Percentiles rank a stretch among this genome's conserved stretches.
Conservation (phyloP, 306 rosid species). For the Vigna reflexopilosa region DNA sequence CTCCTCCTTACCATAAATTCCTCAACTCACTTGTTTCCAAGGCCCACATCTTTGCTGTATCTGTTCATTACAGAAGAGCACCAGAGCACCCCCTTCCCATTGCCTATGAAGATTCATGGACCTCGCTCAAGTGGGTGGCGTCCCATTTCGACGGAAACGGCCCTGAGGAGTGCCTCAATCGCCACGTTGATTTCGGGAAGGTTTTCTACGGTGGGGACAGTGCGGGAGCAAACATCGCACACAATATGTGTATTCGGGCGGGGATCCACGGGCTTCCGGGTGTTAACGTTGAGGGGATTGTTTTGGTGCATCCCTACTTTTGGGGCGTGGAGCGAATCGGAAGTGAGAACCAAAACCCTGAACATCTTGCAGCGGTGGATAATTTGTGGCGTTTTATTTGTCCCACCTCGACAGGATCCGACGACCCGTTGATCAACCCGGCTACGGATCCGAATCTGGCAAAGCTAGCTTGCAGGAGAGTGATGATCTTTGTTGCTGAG, state of each 20-base stretch:
- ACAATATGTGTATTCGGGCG: constrained; percentile 57
- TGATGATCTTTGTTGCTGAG: constrained; percentile 73
- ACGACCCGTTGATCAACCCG: constrained; percentile 72
- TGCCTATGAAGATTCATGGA: constrained; percentile 73
- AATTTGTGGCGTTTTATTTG: constrained; percentile 58
- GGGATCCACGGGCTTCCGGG: constrained; percentile 55
- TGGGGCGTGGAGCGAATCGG: constrained; percentile 50
- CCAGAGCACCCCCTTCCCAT: constrained; percentile 75
- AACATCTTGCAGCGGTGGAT: neutral
- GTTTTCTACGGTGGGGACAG: constrained; percentile 73
- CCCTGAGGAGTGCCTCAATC: constrained; percentile 65
- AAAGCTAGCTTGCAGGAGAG: constrained; percentile 52
- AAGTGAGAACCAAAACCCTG: neutral
- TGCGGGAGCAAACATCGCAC: constrained; percentile 72
- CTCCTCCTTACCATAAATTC: constrained; percentile 58
- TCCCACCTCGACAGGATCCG: constrained; percentile 55
- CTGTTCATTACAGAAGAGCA: constrained; percentile 71
- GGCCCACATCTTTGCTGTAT: constrained; percentile 59
- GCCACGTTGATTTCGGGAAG: constrained; percentile 50
- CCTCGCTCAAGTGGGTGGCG: constrained; percentile 64
- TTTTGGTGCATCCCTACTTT: constrained; percentile 70
- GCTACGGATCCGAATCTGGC: constrained; percentile 62
- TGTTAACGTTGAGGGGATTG: constrained; percentile 54
- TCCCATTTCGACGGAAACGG: constrained; percentile 61
- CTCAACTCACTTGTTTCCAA: constrained; percentile 50